Base-by-base conservation (phyloP, 768 basidiomycete genomes). In the Podaxis pistillaris region DNA sequence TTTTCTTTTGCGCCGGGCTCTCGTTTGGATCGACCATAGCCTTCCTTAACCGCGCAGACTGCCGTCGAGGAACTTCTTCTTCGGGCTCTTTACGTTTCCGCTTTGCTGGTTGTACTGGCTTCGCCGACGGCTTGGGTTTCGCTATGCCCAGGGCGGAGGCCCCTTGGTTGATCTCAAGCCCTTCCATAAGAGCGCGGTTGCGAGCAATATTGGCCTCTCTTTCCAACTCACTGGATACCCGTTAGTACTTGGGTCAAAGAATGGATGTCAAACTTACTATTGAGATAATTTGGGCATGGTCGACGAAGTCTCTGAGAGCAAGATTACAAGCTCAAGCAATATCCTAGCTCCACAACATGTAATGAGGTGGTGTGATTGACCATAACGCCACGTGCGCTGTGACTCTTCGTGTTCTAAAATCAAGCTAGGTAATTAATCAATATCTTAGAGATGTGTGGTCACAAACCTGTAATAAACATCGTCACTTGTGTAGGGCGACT, bases 141-240 rank as follows among this genome's bases (percentile, higher is more conserved):
- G 74, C 62, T 72, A 84, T 74, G 9, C 79, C 71, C 9, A 85
- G 68, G 36, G 15, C 7, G 13, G 55, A 50, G 22, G 54, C 28
- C 52, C 61, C 60, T 55, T 60, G 56, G 60, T 59, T 57, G 55
- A 67, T 36, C 59, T 65, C 66, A 51, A 67, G 63, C 47, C 60
- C 75, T 65, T 90, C 86, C 40, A 94, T 79, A 8, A 93, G 77
- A 2, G 85, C 87, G 47, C 84, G 86, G 70, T 94, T 94, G 56
- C 89, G 83, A 12, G 89, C 91, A 50, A 94, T 92, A 68, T 92
- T 94, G 8, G 86, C 87, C 70, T 90, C 86, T 19, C 92, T 86
- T 66, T 92, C 88, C 22, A 82, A 75, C 74, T 93, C 92, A 71
- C 81, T 81, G 56, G 6, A 62, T n/a, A 19, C 24, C 11, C 51